Percentiles rank a stretch among this genome's conserved stretches.
phyloP scores from a whole-genome alignment of 768 basidiomycete genomes.

The Trametes elegans region DNA sequence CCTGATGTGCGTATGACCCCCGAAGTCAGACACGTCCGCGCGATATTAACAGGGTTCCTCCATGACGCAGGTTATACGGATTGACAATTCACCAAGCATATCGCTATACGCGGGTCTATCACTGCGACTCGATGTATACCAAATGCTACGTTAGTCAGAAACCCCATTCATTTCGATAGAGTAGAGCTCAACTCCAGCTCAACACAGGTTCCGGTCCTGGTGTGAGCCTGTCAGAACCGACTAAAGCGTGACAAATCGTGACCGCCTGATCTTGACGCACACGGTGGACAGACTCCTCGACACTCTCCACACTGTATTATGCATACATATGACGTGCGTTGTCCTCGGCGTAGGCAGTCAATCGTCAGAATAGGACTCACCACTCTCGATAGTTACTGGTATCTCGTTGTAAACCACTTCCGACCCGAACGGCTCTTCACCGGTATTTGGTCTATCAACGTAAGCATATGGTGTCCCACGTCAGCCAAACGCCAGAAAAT shows the following conservation, averaged over 20 bases:
- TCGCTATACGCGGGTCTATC: neutral
- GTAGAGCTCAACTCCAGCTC: no score
- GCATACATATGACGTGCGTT: neutral
- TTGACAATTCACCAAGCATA: neutral
- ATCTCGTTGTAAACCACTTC: neutral
- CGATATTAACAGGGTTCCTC: neutral
- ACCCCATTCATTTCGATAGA: no score
- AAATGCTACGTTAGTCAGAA: neutral
- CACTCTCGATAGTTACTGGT: neutral
- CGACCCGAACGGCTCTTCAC: neutral
- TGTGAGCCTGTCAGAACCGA: neutral
- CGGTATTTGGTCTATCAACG: neutral
- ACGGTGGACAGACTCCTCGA: neutral
- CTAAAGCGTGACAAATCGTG: neutral
- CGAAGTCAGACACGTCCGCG: neutral
- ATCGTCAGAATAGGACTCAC: neutral
- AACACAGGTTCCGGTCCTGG: no score
- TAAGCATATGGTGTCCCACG: neutral
- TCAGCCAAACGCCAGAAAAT: no score
- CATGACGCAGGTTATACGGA: neutral
- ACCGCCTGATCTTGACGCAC: neutral
- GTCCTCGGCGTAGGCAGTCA: no score
- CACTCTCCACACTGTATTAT: neutral
- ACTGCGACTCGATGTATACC: neutral
- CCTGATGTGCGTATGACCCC: slow-evolving; percentile 1